A percentile compares a stretch with the other conserved stretches of the same genome.
Conservation (phyloP, 192 early-diverging fungal genomes). For the Thoreauomyces humboldtii region DNA sequence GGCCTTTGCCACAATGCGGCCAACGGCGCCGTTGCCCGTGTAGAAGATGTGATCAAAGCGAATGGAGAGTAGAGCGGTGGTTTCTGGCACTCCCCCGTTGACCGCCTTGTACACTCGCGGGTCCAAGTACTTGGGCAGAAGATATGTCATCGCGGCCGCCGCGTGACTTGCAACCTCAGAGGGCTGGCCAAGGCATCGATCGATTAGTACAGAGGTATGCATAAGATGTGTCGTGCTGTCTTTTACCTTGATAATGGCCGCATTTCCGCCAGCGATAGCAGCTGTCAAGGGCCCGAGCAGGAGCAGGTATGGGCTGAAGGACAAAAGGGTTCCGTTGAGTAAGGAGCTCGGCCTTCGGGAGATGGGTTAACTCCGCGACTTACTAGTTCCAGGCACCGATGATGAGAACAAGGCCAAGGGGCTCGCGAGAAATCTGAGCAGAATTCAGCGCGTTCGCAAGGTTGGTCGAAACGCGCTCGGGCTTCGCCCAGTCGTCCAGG, state of each 20-base stretch:
- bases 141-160: slow-evolving; percentile 56
- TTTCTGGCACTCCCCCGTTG: slow-evolving; percentile 72
- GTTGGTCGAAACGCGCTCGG: slow-evolving; percentile 12
- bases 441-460: slow-evolving; percentile 13
- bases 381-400: slow-evolving; percentile 70
- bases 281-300: slow-evolving; percentile 69
- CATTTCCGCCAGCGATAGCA: slow-evolving; percentile 90
- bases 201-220: background rate
- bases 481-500: slow-evolving; percentile 38
- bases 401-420: slow-evolving; percentile 73
- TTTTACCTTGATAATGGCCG: slow-evolving; percentile 50
- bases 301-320: slow-evolving; percentile 55
- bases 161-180: slow-evolving; percentile 75
- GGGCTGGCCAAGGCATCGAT: slow-evolving; percentile 46
- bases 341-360: no score
- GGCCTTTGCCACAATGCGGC: slow-evolving; percentile 76
- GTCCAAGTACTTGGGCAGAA: slow-evolving; percentile 80
- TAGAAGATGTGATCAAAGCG: slow-evolving; percentile 92
- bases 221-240: background rate
- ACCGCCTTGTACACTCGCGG: slow-evolving; percentile 59
- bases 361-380: background rate
- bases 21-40: slow-evolving; percentile 82
- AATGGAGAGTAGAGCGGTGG: slow-evolving; percentile 69
- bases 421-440: slow-evolving; percentile 49
- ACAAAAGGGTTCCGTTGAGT: no score